Evolutionary conservation across 1,139 yeast species (phyloP), one percentile per base, ranked within the genome.

Genomic region (Candida albicans): DNA sequence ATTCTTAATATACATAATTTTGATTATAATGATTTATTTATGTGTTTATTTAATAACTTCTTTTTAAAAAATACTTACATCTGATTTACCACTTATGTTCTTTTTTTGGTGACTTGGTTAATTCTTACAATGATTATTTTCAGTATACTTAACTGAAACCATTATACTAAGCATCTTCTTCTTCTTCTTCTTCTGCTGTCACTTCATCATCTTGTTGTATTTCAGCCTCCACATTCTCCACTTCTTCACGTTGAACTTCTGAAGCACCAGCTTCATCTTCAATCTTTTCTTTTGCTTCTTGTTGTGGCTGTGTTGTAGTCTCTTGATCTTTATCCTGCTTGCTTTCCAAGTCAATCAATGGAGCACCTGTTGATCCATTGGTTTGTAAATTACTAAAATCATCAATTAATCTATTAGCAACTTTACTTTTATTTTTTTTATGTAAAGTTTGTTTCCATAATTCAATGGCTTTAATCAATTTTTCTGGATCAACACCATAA

Each of bases 391-490:
- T 65, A 27, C 62, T 59, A 40, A 63, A 63, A 30, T 74, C 75
- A 32, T 65, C 62, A 41, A 70, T 61, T 46, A 86, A 68, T 64
- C 90, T 77, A n/a, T 78, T 81, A 45, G 91, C 82, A 44, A 88
- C 70, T 46, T 73, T 70, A 1, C 64, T 61, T 54, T 86, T 84
- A 35, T 84, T 86, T 27, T 69, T 64, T 24, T 65, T 58, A 3
- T 48, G 59, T 50, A 91, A 74, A 36, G 73, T 65, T 10, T 70
- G 63, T 64, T 86, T 87, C 97, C 98, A 91, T 45, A 68, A 63
- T 27, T 68, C 67, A 39, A 87, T 76, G 28, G 81, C 67, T 29
- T 70, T 69, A 18, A 28, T 28, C 70, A 65, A 33, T 37, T 67
- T 66, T 3, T 52, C 56, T 10, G 56, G 54, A 22, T 67, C 62